Base-by-base conservation (phyloP, 1,284 basidiomycete genomes). In the Mycena sp. region DNA sequence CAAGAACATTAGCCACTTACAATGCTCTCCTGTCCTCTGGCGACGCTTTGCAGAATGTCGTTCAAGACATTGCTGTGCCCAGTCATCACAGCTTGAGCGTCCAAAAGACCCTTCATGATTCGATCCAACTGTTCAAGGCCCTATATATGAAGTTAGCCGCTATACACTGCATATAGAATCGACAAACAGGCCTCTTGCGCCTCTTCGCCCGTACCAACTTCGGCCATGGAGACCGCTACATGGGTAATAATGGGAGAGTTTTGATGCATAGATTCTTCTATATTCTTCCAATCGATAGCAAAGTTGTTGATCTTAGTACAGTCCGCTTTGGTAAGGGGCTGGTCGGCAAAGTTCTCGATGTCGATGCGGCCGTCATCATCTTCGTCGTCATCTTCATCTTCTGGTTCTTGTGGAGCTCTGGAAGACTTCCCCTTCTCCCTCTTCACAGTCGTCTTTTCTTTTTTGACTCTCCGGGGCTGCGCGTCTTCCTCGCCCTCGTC, bases 21-120 rank as follows among this genome's bases (percentile, higher is more conserved):
- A 54, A 93, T 82, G 32, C 80, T 73, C 52, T 88, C 83, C 51
- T 88, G 83, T 25, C 83, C 85, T 53, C 74, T 77, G 11, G 80
- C 76, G 21, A 93, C 74, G 38, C 78, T 74, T 69, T 90, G 85
- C 40, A 86, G 77, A 3, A 95, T 74, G 5, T 81, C 80, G 21
- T 81, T 79, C 30, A 95, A 74, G 7, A 83, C 78, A 43, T 83
- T 71, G 62, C 84, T 81, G 66, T 92, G 87, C 6, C 80, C 74
- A 19, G 73, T 74, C 77, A 93, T 85, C 68, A 88, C 85, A 6
- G 81, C 78, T 49, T 87, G 82, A 5, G 89, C 81, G 67, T 93
- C 90, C 19, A 94, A 76, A 6, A 92, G 78, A 44, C 85, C 81
- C 69, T 83, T 86, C 85, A 93, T 89, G 46, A 88, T 78, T 10